Evolutionary conservation across 2,329 filamentous ascomycete genomes (phyloP), one percentile per base, ranked within the genome.

Genomic region (Alternaria gansuensis): DNA sequence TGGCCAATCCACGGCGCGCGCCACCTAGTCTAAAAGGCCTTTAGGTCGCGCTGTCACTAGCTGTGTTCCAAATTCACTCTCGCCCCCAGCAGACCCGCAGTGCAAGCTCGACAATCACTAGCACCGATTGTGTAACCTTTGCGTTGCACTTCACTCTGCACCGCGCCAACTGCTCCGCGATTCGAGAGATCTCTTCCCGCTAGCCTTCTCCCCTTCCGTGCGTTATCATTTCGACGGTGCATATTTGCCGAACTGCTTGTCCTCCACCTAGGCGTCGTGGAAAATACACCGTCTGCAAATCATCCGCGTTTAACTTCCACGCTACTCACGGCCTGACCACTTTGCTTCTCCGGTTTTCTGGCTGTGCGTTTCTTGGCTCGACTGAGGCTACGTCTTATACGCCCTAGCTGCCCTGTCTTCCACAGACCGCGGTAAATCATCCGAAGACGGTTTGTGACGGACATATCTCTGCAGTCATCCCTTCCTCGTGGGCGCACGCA

Each of bases 391-490:
- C 67, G 64, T 66, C 62, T 67, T 64, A 59, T 59, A 61, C 60
- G 64, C 57, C 58, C 54, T 60, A 63, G 59, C 53, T 56, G 40
- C 71, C 69, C 69, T 71, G 67, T 70, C 71, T 69, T 65, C 52
- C 57, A 66, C 62, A 64, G 69, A 68, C 71, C 69, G 72, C 74
- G 73, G 74, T 70, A 72, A 75, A 77, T 73, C 73, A 74, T 66
- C 74, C 71, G 67, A 65, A 65, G 70, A 70, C 72, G 72, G 70
- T 72, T 70, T 62, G 70, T 73, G 75, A 73, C 74, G 78, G 76
- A 80, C 78, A 79, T 79, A 82, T 82, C 80, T 80, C 79, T 76
- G 76, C 77, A 73, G 75, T 75, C 77, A 79, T 76, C 77, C 79
- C 70, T 75, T 78, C 69, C 69, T 75, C 76, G 69, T 75, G 73